Percentiles rank a stretch among this genome's conserved stretches.
These are phyloP conservation scores for Coemansia sp. DNA, from an alignment of 192 early-diverging fungal genomes.

Conservation along the genomic window DNA sequence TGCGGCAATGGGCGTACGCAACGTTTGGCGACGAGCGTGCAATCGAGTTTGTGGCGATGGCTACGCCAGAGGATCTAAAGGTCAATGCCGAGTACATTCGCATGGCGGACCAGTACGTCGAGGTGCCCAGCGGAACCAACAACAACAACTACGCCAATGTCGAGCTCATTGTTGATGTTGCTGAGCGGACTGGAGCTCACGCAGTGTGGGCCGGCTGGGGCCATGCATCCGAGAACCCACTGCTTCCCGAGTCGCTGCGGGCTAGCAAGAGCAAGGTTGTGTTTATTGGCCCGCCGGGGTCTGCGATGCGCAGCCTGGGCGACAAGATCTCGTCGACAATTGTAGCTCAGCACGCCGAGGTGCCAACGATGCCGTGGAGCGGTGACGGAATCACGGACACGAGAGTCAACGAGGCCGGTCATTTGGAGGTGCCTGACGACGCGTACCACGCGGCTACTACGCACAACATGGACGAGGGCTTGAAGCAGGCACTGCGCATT, in stretches of 20 bases:
- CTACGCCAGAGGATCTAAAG: conserved; percentile 95
- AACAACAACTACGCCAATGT: conserved; percentile 99
- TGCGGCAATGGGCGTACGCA: conserved; percentile 98
- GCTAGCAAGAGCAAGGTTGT: conserved; percentile 78
- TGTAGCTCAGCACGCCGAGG: conserved; percentile 94
- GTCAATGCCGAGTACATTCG: conserved; percentile 99
- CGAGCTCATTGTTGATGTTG: conserved; percentile 96
- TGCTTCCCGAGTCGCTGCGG: conserved; percentile 88
- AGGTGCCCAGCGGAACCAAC: conserved; percentile 95
- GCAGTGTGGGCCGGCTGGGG: conserved; percentile 94
- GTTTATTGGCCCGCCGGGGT: conserved; percentile 96
- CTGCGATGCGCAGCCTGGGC: conserved; percentile 97
- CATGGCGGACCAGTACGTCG: conserved; percentile 98
- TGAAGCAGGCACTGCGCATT: conserved; percentile 81
- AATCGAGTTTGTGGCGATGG: conserved; percentile 97
- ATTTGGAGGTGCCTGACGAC: conserved; percentile 78
- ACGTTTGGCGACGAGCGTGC: conserved; percentile 96
- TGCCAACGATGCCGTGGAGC: conserved; percentile 96
- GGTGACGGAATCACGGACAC: conserved; percentile 83
- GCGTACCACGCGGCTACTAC: conserved; percentile 83
- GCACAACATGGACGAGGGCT: conserved; percentile 80
- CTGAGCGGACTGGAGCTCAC: conserved; percentile 92
- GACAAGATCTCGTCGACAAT: conserved; percentile 99
- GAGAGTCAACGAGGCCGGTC: conserved; percentile 64
- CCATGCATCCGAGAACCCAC: conserved; percentile 97